phyloP scores from a whole-genome alignment of 2,329 filamentous ascomycete genomes.

The Didymella keratinophila region DNA sequence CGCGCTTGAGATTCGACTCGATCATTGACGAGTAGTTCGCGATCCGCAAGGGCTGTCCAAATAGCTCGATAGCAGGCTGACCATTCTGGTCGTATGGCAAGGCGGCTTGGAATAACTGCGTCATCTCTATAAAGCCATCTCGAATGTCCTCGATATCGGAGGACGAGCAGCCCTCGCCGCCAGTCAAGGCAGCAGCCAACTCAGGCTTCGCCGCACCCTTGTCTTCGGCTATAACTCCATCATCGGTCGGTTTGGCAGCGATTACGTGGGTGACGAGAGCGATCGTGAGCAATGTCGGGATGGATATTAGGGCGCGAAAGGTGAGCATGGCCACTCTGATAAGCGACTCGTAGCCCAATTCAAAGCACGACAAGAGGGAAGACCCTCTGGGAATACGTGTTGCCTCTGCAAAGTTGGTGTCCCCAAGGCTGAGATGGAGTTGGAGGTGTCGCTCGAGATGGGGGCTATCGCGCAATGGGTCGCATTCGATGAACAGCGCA shows the following conservation, averaged over 20 bases:
- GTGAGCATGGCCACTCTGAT: slow-evolving; percentile 32
- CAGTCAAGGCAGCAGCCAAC: slow-evolving; percentile 38
- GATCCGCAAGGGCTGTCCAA: slow-evolving; percentile 33
- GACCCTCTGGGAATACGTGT: slow-evolving; percentile 2
- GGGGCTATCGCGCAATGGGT: slow-evolving; percentile 6
- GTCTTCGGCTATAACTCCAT: slow-evolving; percentile 37
- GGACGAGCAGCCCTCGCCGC: slow-evolving; percentile 42
- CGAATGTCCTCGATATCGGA: slow-evolving; percentile 39
- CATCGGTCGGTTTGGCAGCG: slow-evolving; percentile 31
- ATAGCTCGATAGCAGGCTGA: slow-evolving; percentile 41
- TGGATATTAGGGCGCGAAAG: slow-evolving; percentile 27
- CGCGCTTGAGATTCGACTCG: slow-evolving; percentile 37
- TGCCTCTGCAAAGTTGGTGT: slow-evolving; percentile 1
- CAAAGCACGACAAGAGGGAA: neutral
- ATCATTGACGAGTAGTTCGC: slow-evolving; percentile 43
- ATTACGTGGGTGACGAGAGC: slow-evolving; percentile 33
- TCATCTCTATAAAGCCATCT: slow-evolving; percentile 47
- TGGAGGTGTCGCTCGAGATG: neutral
- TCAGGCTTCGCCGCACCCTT: slow-evolving; percentile 25
- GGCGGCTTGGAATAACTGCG: slow-evolving; percentile 37
- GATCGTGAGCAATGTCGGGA: slow-evolving; percentile 34
- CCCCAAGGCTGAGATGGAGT: neutral
- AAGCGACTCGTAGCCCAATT: slow-evolving; percentile 5
- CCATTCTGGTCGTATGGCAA: slow-evolving; percentile 33
- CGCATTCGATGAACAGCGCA: slow-evolving; percentile 1